Percentiles rank a stretch among this genome's conserved stretches.
Conservation (phyloP, 257 asterid genomes). For the Coffea canephora region DNA sequence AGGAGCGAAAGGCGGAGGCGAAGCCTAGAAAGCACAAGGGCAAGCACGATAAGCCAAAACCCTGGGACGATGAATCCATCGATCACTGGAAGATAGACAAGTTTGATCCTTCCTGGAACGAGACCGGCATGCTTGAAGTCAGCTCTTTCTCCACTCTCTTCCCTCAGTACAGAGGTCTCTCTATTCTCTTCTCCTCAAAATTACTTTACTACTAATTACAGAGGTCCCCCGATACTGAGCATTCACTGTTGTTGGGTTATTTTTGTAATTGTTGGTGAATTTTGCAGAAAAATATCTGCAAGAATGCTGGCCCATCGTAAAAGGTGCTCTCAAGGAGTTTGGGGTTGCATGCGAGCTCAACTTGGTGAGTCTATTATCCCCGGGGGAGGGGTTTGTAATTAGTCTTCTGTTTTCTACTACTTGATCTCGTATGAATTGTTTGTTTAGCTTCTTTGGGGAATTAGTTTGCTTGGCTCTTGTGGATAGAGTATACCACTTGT, state of each 20-base stretch:
- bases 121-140: constrained; percentile 59
- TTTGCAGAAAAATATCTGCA: constrained; percentile 76
- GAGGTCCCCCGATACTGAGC: neutral
- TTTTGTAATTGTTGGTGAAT: neutral
- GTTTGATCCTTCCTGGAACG: constrained; percentile 74
- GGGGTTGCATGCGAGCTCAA: constrained; percentile 65
- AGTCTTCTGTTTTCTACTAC: neutral
- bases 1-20: constrained; percentile 24
- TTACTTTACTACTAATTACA: neutral
- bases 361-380: constrained; percentile 46
- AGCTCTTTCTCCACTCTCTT: constrained; percentile 75
- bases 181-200: neutral
- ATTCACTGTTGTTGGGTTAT: neutral
- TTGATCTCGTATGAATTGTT: neutral
- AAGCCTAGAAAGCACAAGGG: constrained; percentile 53
- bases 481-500: too few relatives aligned
- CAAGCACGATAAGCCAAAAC: constrained; percentile 72
- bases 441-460: neutral
- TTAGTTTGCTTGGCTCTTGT: too few relatives aligned
- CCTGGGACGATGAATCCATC: constrained; percentile 66
- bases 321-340: constrained; percentile 69
- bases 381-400: too few relatives aligned
- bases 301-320: constrained; percentile 82
- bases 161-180: constrained; percentile 55
- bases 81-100: constrained; percentile 77